A percentile compares a stretch with the other conserved stretches of the same genome.
Evolutionary conservation across 164 flowering plant species (phyloP).

Genomic region (Cinnamomum chago): DNA sequence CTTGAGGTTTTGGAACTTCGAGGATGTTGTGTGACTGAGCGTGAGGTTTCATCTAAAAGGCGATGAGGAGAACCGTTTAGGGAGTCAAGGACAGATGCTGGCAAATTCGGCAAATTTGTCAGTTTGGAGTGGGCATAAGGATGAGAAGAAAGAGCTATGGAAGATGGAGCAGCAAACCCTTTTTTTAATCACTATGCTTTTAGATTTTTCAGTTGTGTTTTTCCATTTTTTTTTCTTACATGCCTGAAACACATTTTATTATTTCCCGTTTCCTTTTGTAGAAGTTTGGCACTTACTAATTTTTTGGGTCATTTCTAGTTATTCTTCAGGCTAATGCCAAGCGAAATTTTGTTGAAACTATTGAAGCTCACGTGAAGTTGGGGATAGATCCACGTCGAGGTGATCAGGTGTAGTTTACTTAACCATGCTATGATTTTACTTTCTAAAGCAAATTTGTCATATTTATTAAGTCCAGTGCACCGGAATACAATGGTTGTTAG

Average conservation of each 20-base stretch:
- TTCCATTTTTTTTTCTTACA: background rate
- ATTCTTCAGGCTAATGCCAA: conserved; percentile 75
- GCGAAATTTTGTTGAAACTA: conserved; percentile 67
- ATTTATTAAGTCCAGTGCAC: too few species aligned
- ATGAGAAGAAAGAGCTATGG: conserved; percentile 89
- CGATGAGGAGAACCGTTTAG: conserved; percentile 73
- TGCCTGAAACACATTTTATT: background rate
- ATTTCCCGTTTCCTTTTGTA: background rate
- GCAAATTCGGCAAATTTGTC: conserved; percentile 64
- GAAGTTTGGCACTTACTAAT: conserved; percentile 16
- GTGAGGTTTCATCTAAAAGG: conserved; percentile 37
- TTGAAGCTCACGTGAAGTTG: conserved; percentile 90
- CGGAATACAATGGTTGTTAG: too few species aligned
- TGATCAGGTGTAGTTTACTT: conserved; percentile 51
- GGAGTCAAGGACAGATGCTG: conserved; percentile 50
- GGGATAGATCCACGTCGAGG: conserved; percentile 67
- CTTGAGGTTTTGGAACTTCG: conserved; percentile 57
- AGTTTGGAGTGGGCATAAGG: conserved; percentile 93
- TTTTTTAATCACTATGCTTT: background rate
- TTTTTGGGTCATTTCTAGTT: conserved; percentile 25
- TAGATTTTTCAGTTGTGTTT: background rate
- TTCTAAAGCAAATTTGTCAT: background rate
- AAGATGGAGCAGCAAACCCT: conserved; percentile 57
- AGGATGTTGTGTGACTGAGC: conserved; percentile 9
- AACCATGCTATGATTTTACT: background rate